These are phyloP conservation scores for Thamnidium elegans DNA, from an alignment of 192 early-diverging fungal species.

Conservation along the genomic window DNA sequence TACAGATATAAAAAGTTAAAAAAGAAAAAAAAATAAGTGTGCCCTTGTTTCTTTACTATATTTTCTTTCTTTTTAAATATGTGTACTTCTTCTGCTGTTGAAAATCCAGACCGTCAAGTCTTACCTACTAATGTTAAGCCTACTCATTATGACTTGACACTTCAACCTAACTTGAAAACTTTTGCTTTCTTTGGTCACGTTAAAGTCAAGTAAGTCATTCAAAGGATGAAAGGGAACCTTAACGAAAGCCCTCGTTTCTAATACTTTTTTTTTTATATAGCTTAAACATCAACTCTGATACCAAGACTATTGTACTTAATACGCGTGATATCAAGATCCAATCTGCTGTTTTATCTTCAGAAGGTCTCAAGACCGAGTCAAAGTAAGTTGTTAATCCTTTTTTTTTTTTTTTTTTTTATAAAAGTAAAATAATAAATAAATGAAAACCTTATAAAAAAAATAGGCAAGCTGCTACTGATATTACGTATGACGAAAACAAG, in stretches of 20 bases:
- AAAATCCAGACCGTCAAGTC: constrained; percentile 48
- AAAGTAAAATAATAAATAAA: constrained; percentile 4
- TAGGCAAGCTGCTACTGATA: constrained; percentile 33
- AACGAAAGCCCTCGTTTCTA: not conserved
- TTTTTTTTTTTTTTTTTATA: not conserved
- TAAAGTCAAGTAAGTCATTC: constrained; percentile 57
- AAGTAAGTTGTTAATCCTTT: constrained; percentile 27
- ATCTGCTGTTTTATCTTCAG: constrained; percentile 45
- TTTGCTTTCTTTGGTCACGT: constrained; percentile 82
- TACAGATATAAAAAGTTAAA: too few species aligned
- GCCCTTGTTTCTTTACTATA: too few species aligned
- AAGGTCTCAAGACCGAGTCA: constrained; percentile 43
- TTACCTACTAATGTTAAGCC: constrained; percentile 86
- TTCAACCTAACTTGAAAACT: constrained; percentile 78
- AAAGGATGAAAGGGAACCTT: too few species aligned
- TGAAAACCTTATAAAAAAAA: not conserved
- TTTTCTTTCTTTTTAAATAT: not conserved
- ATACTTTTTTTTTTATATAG: constrained; percentile 16
- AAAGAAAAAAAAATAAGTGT: too few species aligned
- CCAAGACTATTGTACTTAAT: constrained; percentile 66
- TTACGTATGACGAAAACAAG: constrained; percentile 43
- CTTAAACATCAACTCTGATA: constrained; percentile 59
- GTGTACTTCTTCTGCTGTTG: constrained; percentile 4
- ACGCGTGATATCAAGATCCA: constrained; percentile 63
- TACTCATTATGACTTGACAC: constrained; percentile 73